Evolutionary conservation across 108 stramenopile genomes (phyloP).

Genomic region (Pseudonitzschia pungens): DNA sequence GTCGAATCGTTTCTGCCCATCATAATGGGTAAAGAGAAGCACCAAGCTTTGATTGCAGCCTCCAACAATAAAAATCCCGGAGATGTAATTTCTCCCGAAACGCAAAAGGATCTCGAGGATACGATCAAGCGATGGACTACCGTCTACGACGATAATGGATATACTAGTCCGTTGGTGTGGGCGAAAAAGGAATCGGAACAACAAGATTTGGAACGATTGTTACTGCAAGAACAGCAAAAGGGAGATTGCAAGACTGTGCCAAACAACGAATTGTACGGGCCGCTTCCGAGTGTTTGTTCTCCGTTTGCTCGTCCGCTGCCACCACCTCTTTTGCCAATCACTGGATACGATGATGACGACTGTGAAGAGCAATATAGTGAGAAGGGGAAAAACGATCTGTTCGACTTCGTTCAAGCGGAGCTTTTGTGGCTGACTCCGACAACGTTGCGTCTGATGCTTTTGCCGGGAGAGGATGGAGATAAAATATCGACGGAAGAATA

Average conservation of each 20-base stretch:
- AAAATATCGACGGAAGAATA: slow-evolving; percentile 37
- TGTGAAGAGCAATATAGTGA: slow-evolving; percentile 31
- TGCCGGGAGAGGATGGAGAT: slow-evolving; percentile 41
- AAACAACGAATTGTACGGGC: slow-evolving; percentile 19
- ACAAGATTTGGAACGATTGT: slow-evolving; percentile 16
- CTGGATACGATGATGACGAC: slow-evolving; percentile 36
- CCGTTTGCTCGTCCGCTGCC: slow-evolving; percentile 58
- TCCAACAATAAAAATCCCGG: slow-evolving; percentile 15
- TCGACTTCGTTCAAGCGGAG: slow-evolving; percentile 70
- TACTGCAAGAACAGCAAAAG: slow-evolving; percentile 5
- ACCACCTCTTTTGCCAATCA: slow-evolving; percentile 41
- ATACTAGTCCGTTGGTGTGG: slow-evolving; percentile 39
- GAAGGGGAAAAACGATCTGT: slow-evolving; percentile 32
- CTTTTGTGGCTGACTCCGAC: slow-evolving; percentile 76
- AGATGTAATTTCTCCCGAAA: slow-evolving; percentile 23
- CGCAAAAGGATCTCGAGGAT: slow-evolving; percentile 24
- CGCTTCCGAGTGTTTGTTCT: slow-evolving; percentile 30
- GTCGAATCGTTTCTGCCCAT: slow-evolving; percentile 39
- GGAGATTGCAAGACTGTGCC: slow-evolving; percentile 4
- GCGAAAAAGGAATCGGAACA: slow-evolving; percentile 31
- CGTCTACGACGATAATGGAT: slow-evolving; percentile 31
- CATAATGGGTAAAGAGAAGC: slow-evolving; percentile 32
- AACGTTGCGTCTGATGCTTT: slow-evolving; percentile 58
- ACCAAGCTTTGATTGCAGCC: slow-evolving; percentile 13
- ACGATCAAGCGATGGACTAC: slow-evolving; percentile 28